Evolutionary conservation across 208 protist species (phyloP).

Genomic region (Strigomonas culicis): DNA sequence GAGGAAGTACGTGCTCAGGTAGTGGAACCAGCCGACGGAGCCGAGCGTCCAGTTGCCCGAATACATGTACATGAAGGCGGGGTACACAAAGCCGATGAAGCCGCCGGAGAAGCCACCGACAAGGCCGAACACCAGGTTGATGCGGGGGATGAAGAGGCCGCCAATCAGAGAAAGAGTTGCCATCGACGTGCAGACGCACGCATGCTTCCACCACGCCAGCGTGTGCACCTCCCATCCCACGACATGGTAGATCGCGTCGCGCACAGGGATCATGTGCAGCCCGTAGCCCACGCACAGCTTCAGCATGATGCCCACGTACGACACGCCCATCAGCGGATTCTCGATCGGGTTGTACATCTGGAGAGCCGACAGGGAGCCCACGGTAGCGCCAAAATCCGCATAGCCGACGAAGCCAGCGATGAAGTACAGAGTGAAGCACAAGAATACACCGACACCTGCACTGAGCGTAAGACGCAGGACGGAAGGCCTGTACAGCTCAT

Average conservation of each 20-base stretch:
- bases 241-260: constrained; percentile 63
- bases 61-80: constrained; percentile 71
- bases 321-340: constrained; percentile 45
- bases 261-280: constrained; percentile 58
- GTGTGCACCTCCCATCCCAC: constrained; percentile 28
- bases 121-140: constrained; percentile 69
- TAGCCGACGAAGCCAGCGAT: constrained; percentile 63
- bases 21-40: constrained; percentile 43
- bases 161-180: constrained; percentile 33
- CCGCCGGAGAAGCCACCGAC: constrained; percentile 63
- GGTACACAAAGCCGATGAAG: constrained; percentile 73
- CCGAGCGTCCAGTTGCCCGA: constrained; percentile 33
- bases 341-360: constrained; percentile 56
- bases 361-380: constrained; percentile 45
- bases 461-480: constrained; percentile 35
- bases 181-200: constrained; percentile 26
- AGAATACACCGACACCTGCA: constrained; percentile 29
- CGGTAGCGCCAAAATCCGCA: constrained; percentile 49
- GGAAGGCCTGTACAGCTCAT: constrained; percentile 59
- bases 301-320: constrained; percentile 57
- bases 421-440: constrained; percentile 61
- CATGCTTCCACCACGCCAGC: constrained; percentile 50
- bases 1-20: constrained; percentile 52
- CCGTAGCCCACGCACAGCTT: constrained; percentile 71
- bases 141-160: constrained; percentile 68